Evolutionary conservation across 1,284 basidiomycete genomes (phyloP).

Genomic region (Sporisorium graminicola): DNA sequence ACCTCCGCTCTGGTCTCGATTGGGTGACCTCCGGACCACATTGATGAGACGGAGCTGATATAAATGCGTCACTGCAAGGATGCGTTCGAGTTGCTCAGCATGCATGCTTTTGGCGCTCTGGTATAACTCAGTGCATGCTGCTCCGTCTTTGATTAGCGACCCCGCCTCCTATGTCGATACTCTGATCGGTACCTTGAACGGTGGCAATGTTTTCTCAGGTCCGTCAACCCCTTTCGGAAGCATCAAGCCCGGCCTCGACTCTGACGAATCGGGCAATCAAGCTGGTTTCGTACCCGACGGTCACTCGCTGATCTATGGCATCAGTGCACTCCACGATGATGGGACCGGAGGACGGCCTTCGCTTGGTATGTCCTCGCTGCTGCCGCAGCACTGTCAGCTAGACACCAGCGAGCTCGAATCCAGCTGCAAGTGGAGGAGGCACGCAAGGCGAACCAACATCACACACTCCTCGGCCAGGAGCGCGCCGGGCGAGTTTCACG

Average conservation of each 20-base stretch:
- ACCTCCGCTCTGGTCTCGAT: too few relatives aligned
- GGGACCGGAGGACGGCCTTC: constrained; percentile 39
- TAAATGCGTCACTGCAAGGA: too few relatives aligned
- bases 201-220: constrained; percentile 45
- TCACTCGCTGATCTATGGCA: constrained; percentile 24
- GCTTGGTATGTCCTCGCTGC: constrained; percentile 35
- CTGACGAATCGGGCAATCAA: constrained; percentile 25
- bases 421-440: constrained; percentile 28
- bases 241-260: constrained; percentile 44
- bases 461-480: constrained; percentile 11
- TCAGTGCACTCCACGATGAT: constrained; percentile 40
- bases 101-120: background rate
- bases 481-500: constrained; percentile 22
- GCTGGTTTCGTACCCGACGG: constrained; percentile 43
- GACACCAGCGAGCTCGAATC: constrained; percentile 14
- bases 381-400: constrained; percentile 46
- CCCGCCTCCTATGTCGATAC: constrained; percentile 29
- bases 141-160: constrained; percentile 8
- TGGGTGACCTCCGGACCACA: too few relatives aligned
- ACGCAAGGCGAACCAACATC: constrained; percentile 11
- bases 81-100: background rate
- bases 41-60: too few relatives aligned
- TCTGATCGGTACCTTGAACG: constrained; percentile 40
- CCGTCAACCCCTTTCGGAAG: constrained; percentile 39
- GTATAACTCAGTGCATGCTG: background rate